phyloP scores from a whole-genome alignment of 495 filamentous ascomycete species.

The Penicillium diatomitis region DNA sequence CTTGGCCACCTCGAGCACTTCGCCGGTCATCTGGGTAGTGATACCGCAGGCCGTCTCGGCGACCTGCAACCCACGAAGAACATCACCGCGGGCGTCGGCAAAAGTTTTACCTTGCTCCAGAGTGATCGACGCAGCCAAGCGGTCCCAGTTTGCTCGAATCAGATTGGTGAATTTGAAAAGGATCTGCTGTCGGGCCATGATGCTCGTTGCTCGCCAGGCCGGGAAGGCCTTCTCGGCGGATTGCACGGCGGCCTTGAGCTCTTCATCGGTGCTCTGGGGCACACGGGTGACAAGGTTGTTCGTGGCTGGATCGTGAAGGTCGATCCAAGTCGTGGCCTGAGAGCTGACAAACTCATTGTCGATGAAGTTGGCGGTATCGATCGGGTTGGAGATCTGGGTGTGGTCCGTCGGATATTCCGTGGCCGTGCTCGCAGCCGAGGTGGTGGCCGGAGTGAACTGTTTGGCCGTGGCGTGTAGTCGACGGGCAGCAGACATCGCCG shows the following conservation, averaged over 20 bases:
- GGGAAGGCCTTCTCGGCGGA: conserved; percentile 88
- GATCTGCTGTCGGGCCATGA: conserved; percentile 84
- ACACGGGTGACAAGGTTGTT: conserved; percentile 98
- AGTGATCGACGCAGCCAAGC: conserved; percentile 89
- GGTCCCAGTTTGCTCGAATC: conserved; percentile 92
- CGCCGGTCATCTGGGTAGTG: conserved; percentile 85
- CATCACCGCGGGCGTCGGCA: conserved; percentile 90
- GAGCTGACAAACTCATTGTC: conserved; percentile 84
- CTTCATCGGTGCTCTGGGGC: conserved; percentile 84
- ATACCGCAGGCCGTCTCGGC: conserved; percentile 94
- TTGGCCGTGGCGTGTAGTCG: conserved; percentile 52
- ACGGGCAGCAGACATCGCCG: conserved; percentile 21
- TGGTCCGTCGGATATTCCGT: conserved; percentile 75
- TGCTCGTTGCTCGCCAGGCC: conserved; percentile 72
- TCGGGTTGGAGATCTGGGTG: conserved; percentile 60
- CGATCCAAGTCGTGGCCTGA: conserved; percentile 72
- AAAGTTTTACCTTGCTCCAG: conserved; percentile 98
- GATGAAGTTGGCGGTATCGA: conserved; percentile 83
- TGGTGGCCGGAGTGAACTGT: conserved; percentile 46
- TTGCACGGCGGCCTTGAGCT: conserved; percentile 78
- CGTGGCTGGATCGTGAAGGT: conserved; percentile 89
- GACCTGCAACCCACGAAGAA: conserved; percentile 90
- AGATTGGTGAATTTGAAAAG: conserved; percentile 93
- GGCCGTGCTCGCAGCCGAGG: conserved; percentile 49
- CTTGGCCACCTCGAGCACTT: conserved; percentile 93